Percentiles rank a stretch among this genome's conserved stretches.
phyloP scores from a whole-genome alignment of 2,329 filamentous ascomycete genomes.

The Ceratocystis smalleyi region DNA sequence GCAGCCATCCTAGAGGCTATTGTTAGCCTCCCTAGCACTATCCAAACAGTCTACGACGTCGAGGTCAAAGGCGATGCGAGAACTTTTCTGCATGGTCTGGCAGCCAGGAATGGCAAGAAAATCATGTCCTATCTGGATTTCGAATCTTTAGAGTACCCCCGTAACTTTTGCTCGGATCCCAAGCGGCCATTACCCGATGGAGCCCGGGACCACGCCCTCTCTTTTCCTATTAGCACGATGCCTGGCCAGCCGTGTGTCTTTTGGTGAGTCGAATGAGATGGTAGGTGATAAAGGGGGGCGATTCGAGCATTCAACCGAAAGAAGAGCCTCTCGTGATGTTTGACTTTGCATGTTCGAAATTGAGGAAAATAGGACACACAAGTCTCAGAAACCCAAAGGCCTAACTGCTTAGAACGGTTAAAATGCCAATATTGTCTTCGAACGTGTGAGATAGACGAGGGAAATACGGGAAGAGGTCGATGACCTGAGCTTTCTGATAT shows the following conservation, averaged over 20 bases:
- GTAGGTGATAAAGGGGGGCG: not conserved
- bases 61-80: not conserved
- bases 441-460: too few species aligned
- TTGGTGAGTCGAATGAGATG: not conserved
- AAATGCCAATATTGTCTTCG: not conserved
- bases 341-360: too few species aligned
- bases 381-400: too few species aligned
- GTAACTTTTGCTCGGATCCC: not conserved
- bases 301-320: not conserved
- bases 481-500: too few species aligned
- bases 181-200: not conserved
- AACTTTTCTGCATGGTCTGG: not conserved
- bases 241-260: not conserved
- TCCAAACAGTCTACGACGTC: slow-evolving; percentile 4
- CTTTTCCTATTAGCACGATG: not conserved
- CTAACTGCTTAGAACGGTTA: too few species aligned
- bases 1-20: not conserved
- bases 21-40: not conserved
- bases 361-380: too few species aligned
- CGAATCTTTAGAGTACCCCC: not conserved
- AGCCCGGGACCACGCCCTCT: not conserved
- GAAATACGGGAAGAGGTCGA: too few species aligned
- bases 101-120: not conserved
- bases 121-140: not conserved
- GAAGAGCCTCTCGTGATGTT: not conserved